phyloP scores from a whole-genome alignment of 1,284 basidiomycete species.

The Pseudozyma thailandica region DNA sequence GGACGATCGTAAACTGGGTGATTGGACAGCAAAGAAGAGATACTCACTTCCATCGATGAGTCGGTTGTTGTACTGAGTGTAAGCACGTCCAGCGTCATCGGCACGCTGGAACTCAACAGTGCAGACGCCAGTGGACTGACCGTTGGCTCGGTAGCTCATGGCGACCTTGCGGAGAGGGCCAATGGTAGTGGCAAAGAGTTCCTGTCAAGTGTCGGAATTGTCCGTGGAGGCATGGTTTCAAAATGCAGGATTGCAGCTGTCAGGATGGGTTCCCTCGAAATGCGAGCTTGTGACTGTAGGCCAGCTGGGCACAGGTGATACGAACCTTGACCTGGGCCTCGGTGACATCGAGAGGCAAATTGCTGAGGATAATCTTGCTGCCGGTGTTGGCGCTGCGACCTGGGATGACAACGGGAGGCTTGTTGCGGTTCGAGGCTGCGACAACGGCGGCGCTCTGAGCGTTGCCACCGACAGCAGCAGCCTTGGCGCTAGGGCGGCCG shows the following conservation, averaged over 20 bases:
- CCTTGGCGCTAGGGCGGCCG: conserved; percentile 58
- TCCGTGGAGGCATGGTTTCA: no score
- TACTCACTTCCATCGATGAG: conserved; percentile 96
- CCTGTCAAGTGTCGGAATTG: conserved; percentile 70
- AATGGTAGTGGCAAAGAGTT: conserved; percentile 90
- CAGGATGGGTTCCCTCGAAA: no score
- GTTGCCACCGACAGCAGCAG: conserved; percentile 57
- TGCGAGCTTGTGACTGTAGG: no score
- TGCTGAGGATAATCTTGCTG: conserved; percentile 94
- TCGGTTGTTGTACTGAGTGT: conserved; percentile 94
- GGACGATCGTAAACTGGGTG: not conserved
- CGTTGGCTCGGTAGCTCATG: conserved; percentile 84
- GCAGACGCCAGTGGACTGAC: conserved; percentile 89
- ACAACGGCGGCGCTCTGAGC: conserved; percentile 57
- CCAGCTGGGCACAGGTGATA: no score
- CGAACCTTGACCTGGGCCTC: conserved; percentile 86
- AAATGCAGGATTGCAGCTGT: not conserved
- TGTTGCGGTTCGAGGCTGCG: conserved; percentile 64
- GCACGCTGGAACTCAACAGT: conserved; percentile 85
- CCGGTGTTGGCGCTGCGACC: conserved; percentile 54
- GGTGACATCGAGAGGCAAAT: conserved; percentile 92
- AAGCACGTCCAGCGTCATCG: conserved; percentile 91
- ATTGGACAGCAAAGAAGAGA: not conserved
- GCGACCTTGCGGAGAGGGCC: conserved; percentile 85
- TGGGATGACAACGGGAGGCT: conserved; percentile 65